Conservation (phyloP, 2,329 filamentous ascomycete species). For the Diplodia seriata region DNA sequence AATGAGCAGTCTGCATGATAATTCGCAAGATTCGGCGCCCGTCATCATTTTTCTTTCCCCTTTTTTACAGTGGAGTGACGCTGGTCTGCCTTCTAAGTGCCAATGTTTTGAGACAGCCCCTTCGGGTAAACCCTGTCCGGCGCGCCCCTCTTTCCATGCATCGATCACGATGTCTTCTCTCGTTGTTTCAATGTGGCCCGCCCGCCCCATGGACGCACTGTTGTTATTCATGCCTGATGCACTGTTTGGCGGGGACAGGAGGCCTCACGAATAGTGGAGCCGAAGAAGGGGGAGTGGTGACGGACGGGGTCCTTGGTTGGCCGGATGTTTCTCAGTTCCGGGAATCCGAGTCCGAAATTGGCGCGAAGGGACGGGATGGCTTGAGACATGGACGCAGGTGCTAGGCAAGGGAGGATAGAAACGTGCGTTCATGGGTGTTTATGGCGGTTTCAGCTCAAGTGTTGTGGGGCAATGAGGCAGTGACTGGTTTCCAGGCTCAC, state of each 20-base stretch:
- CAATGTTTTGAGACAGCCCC: slow-evolving; percentile 2
- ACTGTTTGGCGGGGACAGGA: background rate
- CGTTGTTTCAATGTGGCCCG: background rate
- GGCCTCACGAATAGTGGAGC: slow-evolving; percentile 13
- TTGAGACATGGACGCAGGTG: background rate
- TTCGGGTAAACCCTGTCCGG: background rate
- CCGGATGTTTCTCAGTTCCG: background rate
- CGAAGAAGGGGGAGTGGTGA: too few species aligned
- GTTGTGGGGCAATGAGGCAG: background rate
- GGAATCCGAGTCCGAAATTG: background rate
- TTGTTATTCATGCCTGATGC: background rate
- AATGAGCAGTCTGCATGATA: background rate
- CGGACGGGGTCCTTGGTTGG: background rate
- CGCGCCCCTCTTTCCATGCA: background rate
- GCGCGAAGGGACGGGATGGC: background rate
- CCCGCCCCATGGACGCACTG: background rate
- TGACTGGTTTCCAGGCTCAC: background rate
- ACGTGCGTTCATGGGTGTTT: background rate
- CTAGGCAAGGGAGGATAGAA: background rate
- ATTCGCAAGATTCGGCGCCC: background rate
- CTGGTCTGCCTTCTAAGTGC: slow-evolving; percentile 10
- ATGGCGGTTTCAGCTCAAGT: background rate
- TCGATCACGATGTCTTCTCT: background rate
- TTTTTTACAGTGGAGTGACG: background rate
- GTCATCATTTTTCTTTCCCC: background rate